Evolutionary conservation across 2,329 filamentous ascomycete genomes (phyloP).

Genomic region (Aspergillus novofumigatus): DNA sequence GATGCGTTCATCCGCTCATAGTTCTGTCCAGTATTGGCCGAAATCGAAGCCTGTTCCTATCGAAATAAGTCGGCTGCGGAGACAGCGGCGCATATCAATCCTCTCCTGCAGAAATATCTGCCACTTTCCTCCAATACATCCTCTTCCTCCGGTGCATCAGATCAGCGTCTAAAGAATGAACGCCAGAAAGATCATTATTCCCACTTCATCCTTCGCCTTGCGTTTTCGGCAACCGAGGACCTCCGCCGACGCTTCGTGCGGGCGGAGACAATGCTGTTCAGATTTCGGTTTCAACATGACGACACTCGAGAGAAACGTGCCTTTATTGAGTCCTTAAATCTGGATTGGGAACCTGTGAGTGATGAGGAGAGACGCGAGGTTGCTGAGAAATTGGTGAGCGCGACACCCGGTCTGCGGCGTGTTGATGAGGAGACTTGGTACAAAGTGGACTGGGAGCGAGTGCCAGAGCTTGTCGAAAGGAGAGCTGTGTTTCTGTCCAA

Average conservation of each 20-base stretch:
- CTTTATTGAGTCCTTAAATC: conserved; percentile 71
- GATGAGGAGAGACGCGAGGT: conserved; percentile 75
- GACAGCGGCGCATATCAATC: conserved; percentile 76
- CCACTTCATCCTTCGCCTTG: conserved; percentile 91
- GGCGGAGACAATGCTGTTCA: conserved; percentile 85
- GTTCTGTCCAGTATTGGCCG: conserved; percentile 32
- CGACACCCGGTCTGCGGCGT: conserved; percentile 46
- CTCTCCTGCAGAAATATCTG: conserved; percentile 81
- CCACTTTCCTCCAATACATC: conserved; percentile 74
- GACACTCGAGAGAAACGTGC: conserved; percentile 65
- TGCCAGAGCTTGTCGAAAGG: conserved; percentile 82
- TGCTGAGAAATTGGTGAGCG: conserved; percentile 57
- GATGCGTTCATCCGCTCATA: background rate
- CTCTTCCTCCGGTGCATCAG: conserved; percentile 45
- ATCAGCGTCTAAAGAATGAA: conserved; percentile 60
- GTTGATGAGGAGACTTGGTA: conserved; percentile 83
- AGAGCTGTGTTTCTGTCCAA: conserved; percentile 70
- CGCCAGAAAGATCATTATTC: conserved; percentile 95
- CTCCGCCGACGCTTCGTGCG: conserved; percentile 79
- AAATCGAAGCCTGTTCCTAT: conserved; percentile 86
- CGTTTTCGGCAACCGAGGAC: conserved; percentile 89
- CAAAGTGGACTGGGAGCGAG: conserved; percentile 93
- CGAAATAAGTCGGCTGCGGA: conserved; percentile 83
- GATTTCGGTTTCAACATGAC: conserved; percentile 74
- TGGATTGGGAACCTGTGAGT: conserved; percentile 79